Evolutionary conservation across 768 basidiomycete species (phyloP), one percentile per base, ranked within the genome.

Genomic region (Lactifluus piperatus): DNA sequence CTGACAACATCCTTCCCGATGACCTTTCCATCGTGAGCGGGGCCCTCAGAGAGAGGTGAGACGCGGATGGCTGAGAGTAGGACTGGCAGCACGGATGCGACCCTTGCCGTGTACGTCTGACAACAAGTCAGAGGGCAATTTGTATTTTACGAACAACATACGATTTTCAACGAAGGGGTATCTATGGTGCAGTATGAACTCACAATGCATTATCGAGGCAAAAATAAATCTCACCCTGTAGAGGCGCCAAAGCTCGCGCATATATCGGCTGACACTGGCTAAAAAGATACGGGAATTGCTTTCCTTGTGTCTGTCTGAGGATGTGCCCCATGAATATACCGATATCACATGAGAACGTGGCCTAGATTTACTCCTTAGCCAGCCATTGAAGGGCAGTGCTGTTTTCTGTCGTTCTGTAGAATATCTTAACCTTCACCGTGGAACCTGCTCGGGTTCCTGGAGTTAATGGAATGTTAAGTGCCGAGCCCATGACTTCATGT

Each of bases 181-280:
- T 98, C 94, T 86, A 65, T 5, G n/a, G 1, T n/a, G 29, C 27
- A 24, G 16, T 14, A 41, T 60, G 14, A 62, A 41, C 32, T 8
- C 16, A 30, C 22, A 29, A 16, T 22, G 27, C 22, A 18, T 11
- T 18, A 44, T 18, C 8, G 30, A 36, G 18, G 26, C 11, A 37
- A 41, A 27, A 9, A 8, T 10, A n/a, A n/a, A 18, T 58, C 62
- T 46, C 43, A 82, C 87, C 87, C 79, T 94, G 92, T 57, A 91
- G 67, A 2, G 93, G 94, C 0, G 81, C 79, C 43, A 95, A 71
- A 3, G 85, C 79, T 29, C 94, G 82, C 2, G 88, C 88, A 68
- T 94, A 86, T 64, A 94, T 95, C 3, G 94, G 91, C 64, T 97
- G 93, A 67, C 88, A 91, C 67, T 97, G 94, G 60, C 90, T 92